Conservation (phyloP, 148 eudicot genomes). For the Mesembryanthemum crystallinum region DNA sequence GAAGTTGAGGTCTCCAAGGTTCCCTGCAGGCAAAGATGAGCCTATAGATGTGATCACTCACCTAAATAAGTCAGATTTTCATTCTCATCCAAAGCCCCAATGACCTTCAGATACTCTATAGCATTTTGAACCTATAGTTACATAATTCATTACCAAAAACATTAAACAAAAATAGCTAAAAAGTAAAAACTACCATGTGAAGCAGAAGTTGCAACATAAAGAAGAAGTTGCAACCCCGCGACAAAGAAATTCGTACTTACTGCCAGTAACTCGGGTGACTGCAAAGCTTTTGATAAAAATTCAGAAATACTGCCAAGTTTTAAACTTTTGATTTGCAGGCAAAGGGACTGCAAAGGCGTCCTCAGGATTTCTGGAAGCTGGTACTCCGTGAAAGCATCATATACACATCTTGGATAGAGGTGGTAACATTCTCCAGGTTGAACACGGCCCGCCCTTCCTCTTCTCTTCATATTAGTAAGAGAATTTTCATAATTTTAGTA, state of each 20-base stretch:
- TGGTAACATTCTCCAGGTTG: constrained; percentile 96
- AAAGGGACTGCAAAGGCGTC: constrained; percentile 94
- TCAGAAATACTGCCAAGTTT: constrained; percentile 92
- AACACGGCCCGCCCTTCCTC: constrained; percentile 99
- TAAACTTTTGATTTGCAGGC: constrained; percentile 93
- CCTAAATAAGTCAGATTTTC: constrained; percentile 82
- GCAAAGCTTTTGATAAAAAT: constrained; percentile 85
- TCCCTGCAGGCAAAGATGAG: constrained; percentile 1
- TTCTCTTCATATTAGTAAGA: constrained; percentile 53
- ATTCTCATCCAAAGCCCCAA: constrained; percentile 81
- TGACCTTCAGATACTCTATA: constrained; percentile 80
- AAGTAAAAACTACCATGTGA: constrained; percentile 2
- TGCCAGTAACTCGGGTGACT: constrained; percentile 83
- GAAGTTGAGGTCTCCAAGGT: neutral
- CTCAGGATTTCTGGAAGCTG: constrained; percentile 95
- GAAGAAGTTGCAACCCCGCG: neutral
- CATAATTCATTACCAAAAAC: neutral
- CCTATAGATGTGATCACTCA: constrained; percentile 21
- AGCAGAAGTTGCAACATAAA: neutral
- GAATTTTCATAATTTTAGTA: neutral
- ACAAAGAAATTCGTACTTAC: constrained; percentile 37
- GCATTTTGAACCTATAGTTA: constrained; percentile 90
- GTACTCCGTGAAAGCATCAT: constrained; percentile 84
- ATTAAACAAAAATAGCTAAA: neutral
- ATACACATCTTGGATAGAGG: constrained; percentile 93